Evolutionary conservation across 2,329 filamentous ascomycete species (phyloP).

Genomic region (Myriosclerotinia curreyana): DNA sequence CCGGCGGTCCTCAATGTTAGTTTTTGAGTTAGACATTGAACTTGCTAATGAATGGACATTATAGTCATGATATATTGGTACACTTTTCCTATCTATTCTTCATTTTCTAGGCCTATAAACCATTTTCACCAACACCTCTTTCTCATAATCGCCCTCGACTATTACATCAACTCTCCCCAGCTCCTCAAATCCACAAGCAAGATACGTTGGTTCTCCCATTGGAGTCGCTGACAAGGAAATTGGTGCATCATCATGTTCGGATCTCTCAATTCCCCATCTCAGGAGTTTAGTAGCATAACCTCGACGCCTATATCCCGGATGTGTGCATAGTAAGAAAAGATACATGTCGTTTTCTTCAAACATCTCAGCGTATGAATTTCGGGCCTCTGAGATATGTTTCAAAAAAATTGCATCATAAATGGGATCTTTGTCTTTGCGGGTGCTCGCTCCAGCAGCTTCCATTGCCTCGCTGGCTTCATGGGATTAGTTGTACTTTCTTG

Average conservation of each 20-base stretch:
- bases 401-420: background rate
- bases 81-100: background rate
- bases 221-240: background rate
- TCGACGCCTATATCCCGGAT: constrained; percentile 10
- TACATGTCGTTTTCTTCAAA: constrained; percentile 3
- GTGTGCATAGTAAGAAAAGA: constrained; percentile 6
- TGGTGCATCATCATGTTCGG: constrained; percentile 7
- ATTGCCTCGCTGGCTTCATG: background rate
- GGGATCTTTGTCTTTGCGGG: constrained; percentile 1
- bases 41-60: background rate
- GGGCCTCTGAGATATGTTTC: background rate
- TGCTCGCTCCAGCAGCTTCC: background rate
- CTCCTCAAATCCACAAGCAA: constrained; percentile 3
- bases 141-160: background rate
- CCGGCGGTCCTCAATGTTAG: no score
- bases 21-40: background rate
- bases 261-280: constrained; percentile 14
- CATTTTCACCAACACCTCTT: background rate
- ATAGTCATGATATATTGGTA: no score
- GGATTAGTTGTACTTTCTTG: background rate
- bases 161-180: background rate
- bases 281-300: constrained; percentile 5
- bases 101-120: background rate
- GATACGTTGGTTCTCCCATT: constrained; percentile 1
- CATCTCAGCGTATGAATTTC: background rate